Percentiles rank a stretch among this genome's conserved stretches.
Evolutionary conservation across 495 filamentous ascomycete genomes (phyloP).

Genomic region (Lentithecium fluviatile): DNA sequence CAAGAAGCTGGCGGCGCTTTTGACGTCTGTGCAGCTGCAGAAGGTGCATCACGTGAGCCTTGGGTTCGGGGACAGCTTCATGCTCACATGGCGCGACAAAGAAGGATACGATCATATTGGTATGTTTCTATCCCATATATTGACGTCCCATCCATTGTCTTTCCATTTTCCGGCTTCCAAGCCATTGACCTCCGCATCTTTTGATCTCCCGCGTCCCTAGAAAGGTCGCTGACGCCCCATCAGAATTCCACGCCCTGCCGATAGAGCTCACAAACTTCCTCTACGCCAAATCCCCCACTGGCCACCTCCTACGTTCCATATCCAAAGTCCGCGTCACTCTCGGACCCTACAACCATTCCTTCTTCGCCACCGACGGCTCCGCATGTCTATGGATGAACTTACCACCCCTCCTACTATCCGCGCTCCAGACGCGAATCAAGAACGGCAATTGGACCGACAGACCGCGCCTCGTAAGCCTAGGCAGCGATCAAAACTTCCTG

Average conservation of each 20-base stretch:
- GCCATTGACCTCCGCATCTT: too few relatives aligned
- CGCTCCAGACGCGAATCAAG: conserved; percentile 19
- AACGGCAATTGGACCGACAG: conserved; percentile 21
- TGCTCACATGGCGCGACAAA: conserved; percentile 21
- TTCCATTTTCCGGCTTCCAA: too few relatives aligned
- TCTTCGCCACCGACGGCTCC: conserved; percentile 17
- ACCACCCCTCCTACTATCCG: conserved; percentile 13
- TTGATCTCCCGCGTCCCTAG: too few relatives aligned
- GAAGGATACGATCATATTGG: conserved; percentile 18
- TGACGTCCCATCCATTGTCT: too few relatives aligned
- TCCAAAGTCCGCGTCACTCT: conserved; percentile 15
- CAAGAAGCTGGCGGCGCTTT: conserved; percentile 13
- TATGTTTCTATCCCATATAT: too few relatives aligned
- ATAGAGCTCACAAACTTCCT: conserved; percentile 22
- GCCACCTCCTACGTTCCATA: conserved; percentile 8
- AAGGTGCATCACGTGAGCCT: conserved; percentile 27
- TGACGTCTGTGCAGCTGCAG: conserved; percentile 8
- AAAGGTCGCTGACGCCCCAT: not conserved
- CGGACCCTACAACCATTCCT: conserved; percentile 31
- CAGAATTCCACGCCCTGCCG: conserved; percentile 26
- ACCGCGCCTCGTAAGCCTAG: conserved; percentile 31
- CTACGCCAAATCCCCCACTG: conserved; percentile 2
- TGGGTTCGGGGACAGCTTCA: conserved; percentile 25
- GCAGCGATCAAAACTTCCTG: conserved; percentile 19
- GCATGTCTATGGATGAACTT: conserved; percentile 28